Conservation (phyloP, 2,329 filamentous ascomycete species). For the Helotiales sp. region DNA sequence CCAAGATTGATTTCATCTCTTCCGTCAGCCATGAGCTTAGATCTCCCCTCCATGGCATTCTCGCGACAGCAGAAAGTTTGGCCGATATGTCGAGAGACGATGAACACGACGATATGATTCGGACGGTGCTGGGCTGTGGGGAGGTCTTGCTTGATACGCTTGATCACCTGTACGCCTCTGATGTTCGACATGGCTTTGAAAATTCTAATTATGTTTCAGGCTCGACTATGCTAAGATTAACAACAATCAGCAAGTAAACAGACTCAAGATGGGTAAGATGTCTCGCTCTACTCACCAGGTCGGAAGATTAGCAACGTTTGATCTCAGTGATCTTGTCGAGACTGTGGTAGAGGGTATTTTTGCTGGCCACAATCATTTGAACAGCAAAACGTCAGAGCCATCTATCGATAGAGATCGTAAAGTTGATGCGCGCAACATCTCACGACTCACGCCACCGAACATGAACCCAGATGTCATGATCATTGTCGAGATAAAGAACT, state of each 20-base stretch:
- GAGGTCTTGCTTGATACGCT: slow-evolving; percentile 52
- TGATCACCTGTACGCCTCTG: slow-evolving; percentile 46
- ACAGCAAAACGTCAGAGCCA: background rate
- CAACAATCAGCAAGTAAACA: slow-evolving; percentile 1
- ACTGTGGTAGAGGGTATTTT: slow-evolving; percentile 28
- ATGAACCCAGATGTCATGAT: slow-evolving; percentile 38
- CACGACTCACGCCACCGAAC: background rate
- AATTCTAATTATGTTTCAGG: slow-evolving; percentile 37
- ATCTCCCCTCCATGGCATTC: slow-evolving; percentile 59
- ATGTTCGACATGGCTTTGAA: background rate
- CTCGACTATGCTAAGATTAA: slow-evolving; percentile 36
- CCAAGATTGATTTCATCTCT: slow-evolving; percentile 59
- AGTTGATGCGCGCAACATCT: background rate
- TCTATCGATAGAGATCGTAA: background rate
- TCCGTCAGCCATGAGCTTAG: slow-evolving; percentile 62
- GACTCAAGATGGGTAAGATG: background rate
- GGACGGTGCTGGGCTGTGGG: slow-evolving; percentile 50
- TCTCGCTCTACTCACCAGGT: background rate
- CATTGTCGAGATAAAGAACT: slow-evolving; percentile 37
- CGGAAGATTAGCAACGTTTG: slow-evolving; percentile 7
- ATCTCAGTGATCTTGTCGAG: slow-evolving; percentile 26
- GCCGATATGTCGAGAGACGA: slow-evolving; percentile 42
- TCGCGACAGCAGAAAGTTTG: slow-evolving; percentile 52
- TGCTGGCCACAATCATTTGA: slow-evolving; percentile 23
- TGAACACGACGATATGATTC: slow-evolving; percentile 45